Base-by-base conservation (phyloP, 1,139 yeast genomes). In the Geotrichum phurueaensis region DNA sequence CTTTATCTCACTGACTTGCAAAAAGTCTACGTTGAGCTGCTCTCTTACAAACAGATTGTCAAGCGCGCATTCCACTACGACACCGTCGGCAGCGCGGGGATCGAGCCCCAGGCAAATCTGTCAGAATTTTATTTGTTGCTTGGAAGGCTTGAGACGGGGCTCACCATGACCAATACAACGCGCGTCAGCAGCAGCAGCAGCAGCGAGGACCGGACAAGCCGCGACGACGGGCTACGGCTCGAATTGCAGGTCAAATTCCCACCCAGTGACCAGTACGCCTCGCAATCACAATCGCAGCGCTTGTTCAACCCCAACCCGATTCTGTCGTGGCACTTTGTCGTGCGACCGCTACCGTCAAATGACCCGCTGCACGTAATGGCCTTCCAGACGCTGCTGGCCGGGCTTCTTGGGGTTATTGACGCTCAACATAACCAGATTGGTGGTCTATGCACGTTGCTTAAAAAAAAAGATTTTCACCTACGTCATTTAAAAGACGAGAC, bases 391-490 rank as follows among this genome's bases (percentile, higher is more conserved):
- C 52, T 59, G n/a, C 48, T 55, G 12, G 50, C 55, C 13, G 61
- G 61, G 13, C 53, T 59, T 4, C 23, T 51, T n/a, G 61, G 61
- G 3, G 45, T 59, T 18, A 50, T 59, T 5, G 61, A 59, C 25
- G 45, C 61, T 2, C 54, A 54, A 20, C 51, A 43, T 22, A 48
- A 52, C n/a, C 61, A 59, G 51, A 54, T 47, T 15, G 33, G n/a
- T 13, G 63, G 58, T 10, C 58, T 60, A 3, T 51, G n/a, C 15
- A 39, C 20, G 4, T 27, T 58, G 4, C 18, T 60, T 6, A 56
- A 51, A 39, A 48, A 57, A 12, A 60, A 60, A 22, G 63, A 60
- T 51, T 43, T 60, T 18, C 54, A 54, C 27, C 29, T 60, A 2
- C 48, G 56, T 10, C 61, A 60, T 43, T 50, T 60, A 23, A 39